Evolutionary conservation across 108 stramenopile species (phyloP), one percentile per base, ranked within the genome.

Genomic region (Epithemia pelagica): DNA sequence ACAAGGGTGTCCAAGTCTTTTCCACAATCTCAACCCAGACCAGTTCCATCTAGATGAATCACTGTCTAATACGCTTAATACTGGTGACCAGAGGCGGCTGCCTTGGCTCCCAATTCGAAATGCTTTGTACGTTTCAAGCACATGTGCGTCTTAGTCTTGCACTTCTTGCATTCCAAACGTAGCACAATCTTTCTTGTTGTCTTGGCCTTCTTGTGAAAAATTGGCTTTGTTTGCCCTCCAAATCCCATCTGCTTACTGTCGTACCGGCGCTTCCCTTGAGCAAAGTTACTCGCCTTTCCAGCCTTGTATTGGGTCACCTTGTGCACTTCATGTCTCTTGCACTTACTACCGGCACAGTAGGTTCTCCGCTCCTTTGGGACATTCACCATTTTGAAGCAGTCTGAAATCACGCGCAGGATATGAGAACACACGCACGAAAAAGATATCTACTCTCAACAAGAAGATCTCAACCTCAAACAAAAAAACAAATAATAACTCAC

Each of bases 191-290:
- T 99, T 91, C 98, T 93, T n/a, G 99, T 99, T 53, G 99, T 99
- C 96, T 99, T 99, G 69, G 99, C 99, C 95, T 99, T 99, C 85
- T 99, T 99, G 96, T 99, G 99, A 78, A 99, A 98, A 67, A 99
- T 95, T 61, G 99, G 99, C 96, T 99, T 99, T 73, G 99, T 99
- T 82, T 99, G 99, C 55, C 99, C 99, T 66, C 99, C 99, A 81
- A 96, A 99, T 51, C 99, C 99, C 95, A 90, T 96, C 84, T 99
- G 99, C 88, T 99, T 99, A 74, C 89, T 84, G 74, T 99, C 99
- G 75, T 99, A 99, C 69, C 99, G 97, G 69, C 99, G 93, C 91
- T 99, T 99, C 78, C 97, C 96, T 80, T 99, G 99, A 28, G 99
- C 99, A 80, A 98, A 99, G 90, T 99, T 98, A 58, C 96, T 97